These are phyloP conservation scores for Ophiostoma australiae DNA, from an alignment of 2,329 filamentous ascomycete species.

Conservation along the genomic window DNA sequence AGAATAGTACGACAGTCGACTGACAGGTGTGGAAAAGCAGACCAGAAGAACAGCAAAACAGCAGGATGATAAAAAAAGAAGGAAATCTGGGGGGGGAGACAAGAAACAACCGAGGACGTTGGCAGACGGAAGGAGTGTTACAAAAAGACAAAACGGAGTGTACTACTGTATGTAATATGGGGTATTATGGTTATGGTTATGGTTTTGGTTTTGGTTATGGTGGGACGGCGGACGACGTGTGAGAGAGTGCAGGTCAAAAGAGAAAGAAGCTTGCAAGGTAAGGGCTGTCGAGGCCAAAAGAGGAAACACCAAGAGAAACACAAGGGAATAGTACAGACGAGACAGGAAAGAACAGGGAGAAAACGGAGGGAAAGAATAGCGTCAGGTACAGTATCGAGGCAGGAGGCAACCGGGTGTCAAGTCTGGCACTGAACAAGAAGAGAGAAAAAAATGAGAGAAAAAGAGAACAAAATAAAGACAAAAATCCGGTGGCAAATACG, in stretches of 20 bases:
- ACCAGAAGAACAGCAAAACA: neutral
- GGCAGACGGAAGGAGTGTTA: neutral
- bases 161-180: neutral
- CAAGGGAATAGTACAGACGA: no score
- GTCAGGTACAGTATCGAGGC: neutral
- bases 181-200: neutral
- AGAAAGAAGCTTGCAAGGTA: no score
- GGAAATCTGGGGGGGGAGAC: neutral
- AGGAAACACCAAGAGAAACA: neutral
- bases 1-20: neutral
- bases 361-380: neutral
- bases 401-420: neutral
- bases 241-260: no score
- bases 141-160: neutral
- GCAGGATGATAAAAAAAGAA: conserved; percentile 1
- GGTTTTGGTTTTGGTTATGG: neutral
- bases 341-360: neutral
- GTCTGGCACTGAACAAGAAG: no score
- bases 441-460: no score
- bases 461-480: neutral
- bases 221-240: neutral
- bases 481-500: neutral
- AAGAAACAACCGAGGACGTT: conserved; percentile 1
- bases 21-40: neutral
- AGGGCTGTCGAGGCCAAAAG: neutral